These are phyloP conservation scores for Ogataea haglerorum DNA, from an alignment of 805 yeast species.

Conservation along the genomic window DNA sequence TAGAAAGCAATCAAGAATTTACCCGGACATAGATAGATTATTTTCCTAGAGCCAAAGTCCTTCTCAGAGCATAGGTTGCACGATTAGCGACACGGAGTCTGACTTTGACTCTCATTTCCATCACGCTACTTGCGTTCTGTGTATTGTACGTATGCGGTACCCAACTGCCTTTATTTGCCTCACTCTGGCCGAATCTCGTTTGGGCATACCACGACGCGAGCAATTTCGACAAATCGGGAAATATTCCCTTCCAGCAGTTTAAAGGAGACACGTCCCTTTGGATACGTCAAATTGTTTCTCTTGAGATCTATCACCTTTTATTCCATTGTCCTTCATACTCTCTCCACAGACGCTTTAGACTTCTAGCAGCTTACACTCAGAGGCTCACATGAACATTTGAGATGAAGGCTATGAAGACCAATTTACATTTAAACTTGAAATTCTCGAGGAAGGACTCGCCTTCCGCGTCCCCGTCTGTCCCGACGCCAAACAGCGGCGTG, in stretches of 20 bases:
- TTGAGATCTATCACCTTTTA: slow-evolving; percentile 7
- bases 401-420: slow-evolving; percentile 29
- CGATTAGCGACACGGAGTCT: too few relatives aligned
- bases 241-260: slow-evolving; percentile 8
- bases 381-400: slow-evolving; percentile 7
- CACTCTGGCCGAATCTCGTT: background rate
- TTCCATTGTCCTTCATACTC: slow-evolving; percentile 9
- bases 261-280: slow-evolving; percentile 12
- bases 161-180: background rate
- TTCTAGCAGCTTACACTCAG: slow-evolving; percentile 1
- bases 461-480: slow-evolving; percentile 7
- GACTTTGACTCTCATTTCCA: too few relatives aligned
- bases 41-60: background rate
- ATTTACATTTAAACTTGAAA: slow-evolving; percentile 23
- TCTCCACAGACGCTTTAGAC: slow-evolving; percentile 9
- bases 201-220: background rate
- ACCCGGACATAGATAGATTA: slow-evolving; percentile 8
- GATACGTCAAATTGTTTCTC: slow-evolving; percentile 6
- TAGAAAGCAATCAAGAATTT: background rate
- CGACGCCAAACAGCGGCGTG: slow-evolving; percentile 2
- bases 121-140: too few relatives aligned
- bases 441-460: slow-evolving; percentile 21
- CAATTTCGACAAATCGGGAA: slow-evolving; percentile 9
- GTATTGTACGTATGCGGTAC: too few relatives aligned
- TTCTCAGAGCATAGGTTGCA: background rate